Base-by-base conservation (phyloP, 768 basidiomycete genomes). In the Pseudohyphozyma bogoriensis region DNA sequence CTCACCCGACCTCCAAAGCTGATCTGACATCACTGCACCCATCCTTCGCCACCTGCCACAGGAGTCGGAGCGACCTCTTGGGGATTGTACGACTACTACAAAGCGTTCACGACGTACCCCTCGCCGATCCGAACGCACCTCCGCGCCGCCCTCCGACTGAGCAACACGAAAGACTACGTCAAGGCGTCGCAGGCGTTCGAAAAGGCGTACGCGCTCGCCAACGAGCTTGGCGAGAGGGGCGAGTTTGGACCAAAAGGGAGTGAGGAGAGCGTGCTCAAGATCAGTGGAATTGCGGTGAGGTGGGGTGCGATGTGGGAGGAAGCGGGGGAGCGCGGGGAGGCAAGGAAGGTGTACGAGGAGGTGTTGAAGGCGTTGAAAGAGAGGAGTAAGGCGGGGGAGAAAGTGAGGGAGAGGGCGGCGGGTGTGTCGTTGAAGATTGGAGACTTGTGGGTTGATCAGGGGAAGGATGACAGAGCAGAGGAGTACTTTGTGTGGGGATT, bases 271-370 rank as follows among this genome's bases (percentile, higher is more conserved):
- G 11, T 63, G 28, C 32, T 52, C 32, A 46, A 56, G 22, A 56
- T 56, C 36, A 63, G 42, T 33, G 65, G 62, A 9, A 63, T 67
- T 39, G 59, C 59, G 5, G 54, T 63, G 18, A 42, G 46, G 22
- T 63, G 62, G 59, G 65, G 65, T 1, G 56, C 49, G 16, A 63
- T 67, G 62, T 67, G 65, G 65, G 65, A 67, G 50, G 22, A 31
- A 1, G 44, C 35, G 0, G 62, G 59, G 10, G 55, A 67, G 44
- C 28, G 51, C 11, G 44, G 28, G 1, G 46, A 49, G 22, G 65
- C 65, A 39, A 45, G 58, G 39, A 52, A 60, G 11, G 59, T 54
- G 44, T 67, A 67, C 56, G 56, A 60, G 55, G 58, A 62, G 9
- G 53, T 33, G 28, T 16, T 29, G 29, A 47, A 45, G 55, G 39